These are phyloP conservation scores for Pythium chondricola DNA, from an alignment of 352 stramenopile genomes.

Conservation along the genomic window DNA sequence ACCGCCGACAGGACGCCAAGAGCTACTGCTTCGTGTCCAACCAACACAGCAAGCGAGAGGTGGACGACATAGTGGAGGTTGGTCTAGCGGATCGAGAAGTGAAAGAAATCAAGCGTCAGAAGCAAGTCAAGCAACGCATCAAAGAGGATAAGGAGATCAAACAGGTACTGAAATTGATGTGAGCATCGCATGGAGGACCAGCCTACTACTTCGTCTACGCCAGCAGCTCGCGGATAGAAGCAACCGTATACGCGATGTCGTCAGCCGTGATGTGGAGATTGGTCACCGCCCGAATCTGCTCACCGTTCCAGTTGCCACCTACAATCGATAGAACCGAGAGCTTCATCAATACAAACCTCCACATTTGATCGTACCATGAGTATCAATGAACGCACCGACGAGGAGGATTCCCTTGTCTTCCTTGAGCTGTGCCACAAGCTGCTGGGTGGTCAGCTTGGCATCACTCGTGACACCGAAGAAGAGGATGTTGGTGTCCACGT, in stretches of 20 bases:
- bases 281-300: conserved; percentile 60
- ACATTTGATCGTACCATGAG: no score
- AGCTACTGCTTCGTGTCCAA: conserved; percentile 66
- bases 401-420: conserved; percentile 64
- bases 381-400: conserved; percentile 20
- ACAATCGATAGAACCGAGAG: neutral
- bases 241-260: conserved; percentile 59
- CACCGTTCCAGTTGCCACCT: conserved; percentile 54
- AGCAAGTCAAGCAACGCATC: conserved; percentile 31
- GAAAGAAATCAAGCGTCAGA: conserved; percentile 16
- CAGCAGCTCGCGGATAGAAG: conserved; percentile 50
- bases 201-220: conserved; percentile 21
- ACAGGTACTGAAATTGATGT: conserved; percentile 52
- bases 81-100: conserved; percentile 4
- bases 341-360: neutral
- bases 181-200: neutral
- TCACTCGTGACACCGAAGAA: conserved; percentile 61
- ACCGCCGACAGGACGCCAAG: conserved; percentile 48
- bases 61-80: conserved; percentile 15
- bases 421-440: conserved; percentile 51
- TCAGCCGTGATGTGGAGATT: conserved; percentile 66
- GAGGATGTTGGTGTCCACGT: conserved; percentile 89
- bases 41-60: conserved; percentile 32
- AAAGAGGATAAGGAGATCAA: conserved; percentile 70
- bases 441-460: conserved; percentile 48